Percentiles rank a stretch among this genome's conserved stretches.
Conservation (phyloP, 2,329 filamentous ascomycete species). For the Ceratocystis huliohia region DNA sequence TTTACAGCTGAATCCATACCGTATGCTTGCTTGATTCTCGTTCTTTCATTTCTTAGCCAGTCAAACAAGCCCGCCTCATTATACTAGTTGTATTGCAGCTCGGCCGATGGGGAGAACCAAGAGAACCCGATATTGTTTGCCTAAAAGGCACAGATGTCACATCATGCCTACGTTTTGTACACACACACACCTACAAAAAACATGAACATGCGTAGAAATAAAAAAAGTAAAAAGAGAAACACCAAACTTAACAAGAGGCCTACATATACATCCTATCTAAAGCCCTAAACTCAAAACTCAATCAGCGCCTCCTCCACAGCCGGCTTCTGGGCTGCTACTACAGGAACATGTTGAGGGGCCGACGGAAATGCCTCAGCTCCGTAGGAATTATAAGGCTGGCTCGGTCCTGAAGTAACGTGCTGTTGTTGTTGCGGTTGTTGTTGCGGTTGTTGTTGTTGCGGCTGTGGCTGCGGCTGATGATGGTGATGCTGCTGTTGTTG, state of each 20-base stretch:
- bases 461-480: constrained; percentile 25
- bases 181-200: too few species aligned
- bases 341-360: constrained; percentile 49
- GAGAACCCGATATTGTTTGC: too few species aligned
- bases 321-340: constrained; percentile 32
- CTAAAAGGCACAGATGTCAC: too few species aligned
- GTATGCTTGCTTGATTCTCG: too few species aligned
- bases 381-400: constrained; percentile 31
- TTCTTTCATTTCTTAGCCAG: too few species aligned
- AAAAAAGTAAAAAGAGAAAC: not conserved
- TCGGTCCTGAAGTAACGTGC: constrained; percentile 22
- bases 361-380: constrained; percentile 52
- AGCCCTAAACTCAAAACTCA: constrained; percentile 33
- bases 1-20: too few species aligned
- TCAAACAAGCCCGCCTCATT: too few species aligned
- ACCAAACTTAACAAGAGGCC: not conserved
- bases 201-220: not conserved
- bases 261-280: not conserved
- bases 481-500: constrained; percentile 24
- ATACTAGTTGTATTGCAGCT: too few species aligned
- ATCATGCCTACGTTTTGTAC: too few species aligned
- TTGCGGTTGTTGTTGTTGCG: constrained; percentile 20
- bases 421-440: constrained; percentile 26
- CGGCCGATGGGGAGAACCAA: too few species aligned
- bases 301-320: constrained; percentile 66